Evolutionary conservation across 2,329 filamentous ascomycete genomes (phyloP), one percentile per base, ranked within the genome.

Genomic region (Cordyceps cicadae): DNA sequence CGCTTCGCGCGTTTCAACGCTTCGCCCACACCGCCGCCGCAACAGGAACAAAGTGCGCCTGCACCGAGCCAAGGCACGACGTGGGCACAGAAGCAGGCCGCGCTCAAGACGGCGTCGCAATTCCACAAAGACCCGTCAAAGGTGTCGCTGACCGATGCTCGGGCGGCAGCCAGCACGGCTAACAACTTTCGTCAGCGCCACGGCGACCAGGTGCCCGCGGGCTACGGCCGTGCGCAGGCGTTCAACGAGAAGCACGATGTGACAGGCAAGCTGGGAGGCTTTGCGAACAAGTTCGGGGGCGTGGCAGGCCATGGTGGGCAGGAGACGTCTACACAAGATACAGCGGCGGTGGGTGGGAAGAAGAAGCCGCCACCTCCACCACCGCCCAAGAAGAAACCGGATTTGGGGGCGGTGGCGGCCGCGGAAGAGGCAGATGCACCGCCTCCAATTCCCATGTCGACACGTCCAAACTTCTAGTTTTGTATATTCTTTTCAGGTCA

Each of bases 161-260:
- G 76, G 62, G 73, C 77, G 45, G 82, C 85, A 15, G 86, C 83
- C 1, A 77, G 78, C 32, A 88, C 85, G 43, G 81, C 82, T 45
- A 86, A 84, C 64, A 87, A 87, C 68, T 89, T 91, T 70, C 84
- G 86, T 15, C 83, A 89, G 69, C 76, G 86, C 32, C 87, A 90
- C 66, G 83, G 86, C 3, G 87, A 87, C 19, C 85, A 89, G 69
- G 82, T 89, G 6, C 80, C 82, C 1, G 74, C 81, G 6, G 87
- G 87, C 0, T 77, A 80, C 66, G 76, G 79, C 67, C 79, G 77
- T 21, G 85, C 85, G 4, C 82, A 80, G 63, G 76, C 74, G 1
- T 66, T 87, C 60, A 83, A 85, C 59, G 80, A 86, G 67, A 87
- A 84, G 68, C 87, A 87, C 65, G 82, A 82, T 3, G 74, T 86